Conservation (phyloP, 2,329 filamentous ascomycete species). For the Dryadomyces quercivorus region DNA sequence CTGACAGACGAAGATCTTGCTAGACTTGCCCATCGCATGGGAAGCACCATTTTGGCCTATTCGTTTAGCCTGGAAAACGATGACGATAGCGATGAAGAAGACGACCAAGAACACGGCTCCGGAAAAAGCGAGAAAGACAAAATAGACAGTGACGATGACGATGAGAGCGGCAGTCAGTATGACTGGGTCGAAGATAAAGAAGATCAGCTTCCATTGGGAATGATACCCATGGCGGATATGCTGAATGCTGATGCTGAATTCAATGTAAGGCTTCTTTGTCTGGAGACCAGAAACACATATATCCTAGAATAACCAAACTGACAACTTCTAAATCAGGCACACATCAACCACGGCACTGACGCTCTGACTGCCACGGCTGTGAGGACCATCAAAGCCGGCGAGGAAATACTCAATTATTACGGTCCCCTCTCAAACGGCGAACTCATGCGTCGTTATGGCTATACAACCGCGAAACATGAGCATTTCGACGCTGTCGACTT, state of each 20-base stretch:
- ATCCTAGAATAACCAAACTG: background rate
- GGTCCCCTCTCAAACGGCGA: slow-evolving; percentile 75
- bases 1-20: slow-evolving; percentile 33
- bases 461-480: slow-evolving; percentile 66
- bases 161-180: slow-evolving; percentile 48
- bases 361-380: slow-evolving; percentile 60
- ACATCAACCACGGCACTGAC: slow-evolving; percentile 41
- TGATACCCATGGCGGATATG: slow-evolving; percentile 85
- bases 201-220: slow-evolving; percentile 53
- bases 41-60: slow-evolving; percentile 83
- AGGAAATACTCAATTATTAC: slow-evolving; percentile 83
- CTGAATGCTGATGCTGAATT: slow-evolving; percentile 83
- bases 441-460: slow-evolving; percentile 73
- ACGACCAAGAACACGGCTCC: slow-evolving; percentile 3
- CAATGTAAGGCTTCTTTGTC: slow-evolving; percentile 43
- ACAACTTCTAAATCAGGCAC: slow-evolving; percentile 35
- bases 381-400: slow-evolving; percentile 53
- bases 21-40: slow-evolving; percentile 61
- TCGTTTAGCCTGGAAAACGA: slow-evolving; percentile 62
- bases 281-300: background rate
- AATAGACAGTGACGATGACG: slow-evolving; percentile 33
- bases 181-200: slow-evolving; percentile 55
- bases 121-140: slow-evolving; percentile 45
- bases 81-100: slow-evolving; percentile 25
- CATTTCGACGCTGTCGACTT: slow-evolving; percentile 77